Evolutionary conservation across 805 yeast genomes (phyloP), one percentile per base, ranked within the genome.

Genomic region (Saturnispora besseyi): DNA sequence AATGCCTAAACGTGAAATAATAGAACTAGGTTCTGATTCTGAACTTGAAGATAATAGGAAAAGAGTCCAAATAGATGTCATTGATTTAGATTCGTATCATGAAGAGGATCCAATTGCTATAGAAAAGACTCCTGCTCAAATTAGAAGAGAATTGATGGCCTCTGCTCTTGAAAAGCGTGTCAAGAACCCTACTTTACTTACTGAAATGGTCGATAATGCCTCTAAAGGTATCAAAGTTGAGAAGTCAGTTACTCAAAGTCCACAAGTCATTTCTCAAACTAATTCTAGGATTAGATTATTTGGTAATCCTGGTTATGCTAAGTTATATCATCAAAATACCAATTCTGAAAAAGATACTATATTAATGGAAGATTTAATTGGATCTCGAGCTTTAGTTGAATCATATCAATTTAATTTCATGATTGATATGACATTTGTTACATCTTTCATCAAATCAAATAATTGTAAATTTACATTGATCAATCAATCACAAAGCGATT

Each of bases 381-480:
- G 67, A 0, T 59, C 65, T 1, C 55, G 53, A 7, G 42, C 43
- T 2, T 43, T 65, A 21, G 48, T 46, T 24, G 42, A 52, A 31
- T 58, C 69, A 2, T 66, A 59, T 49, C 70, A 66, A 37, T 66
- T 66, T 52, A 67, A 66, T 46, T 62, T 66, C 51, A 37, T 62
- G 50, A 62, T 66, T 12, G 67, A 65, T 44, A 53, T 57, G 41
- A 54, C 56, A 6, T 63, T 63, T 41, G 45, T 68, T 22, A 41
- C 58, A 3, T 48, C 53, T 3, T 60, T 57, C 43, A 49, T 62
- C 41, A 44, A 51, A 7, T 54, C 64, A 1, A 58, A 57, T 36
- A 57, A 61, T 5, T 24, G 52, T 11, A 52, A 57, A n/a, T 49
- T 52, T 41, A 37, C 45, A 3, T 57, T 75, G 1, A 55, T 70